Evolutionary conservation across 2,329 filamentous ascomycete genomes (phyloP).

Genomic region (Neofusicoccum umdonicola): DNA sequence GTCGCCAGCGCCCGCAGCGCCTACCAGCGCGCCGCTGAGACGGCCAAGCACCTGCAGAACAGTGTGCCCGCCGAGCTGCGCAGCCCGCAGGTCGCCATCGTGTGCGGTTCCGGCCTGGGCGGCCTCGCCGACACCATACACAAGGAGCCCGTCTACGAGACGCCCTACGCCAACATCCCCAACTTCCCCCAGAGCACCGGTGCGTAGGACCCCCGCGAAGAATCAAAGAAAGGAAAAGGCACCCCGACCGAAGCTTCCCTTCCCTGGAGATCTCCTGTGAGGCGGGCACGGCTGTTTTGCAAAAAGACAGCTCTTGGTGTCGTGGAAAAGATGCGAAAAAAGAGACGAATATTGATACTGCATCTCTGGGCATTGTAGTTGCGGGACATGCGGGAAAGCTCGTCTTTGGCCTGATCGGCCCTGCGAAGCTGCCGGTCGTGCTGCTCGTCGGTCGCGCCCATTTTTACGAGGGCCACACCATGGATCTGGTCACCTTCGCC

Average conservation of each 20-base stretch:
- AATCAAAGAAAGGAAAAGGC: neutral
- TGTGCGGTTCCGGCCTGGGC: slow-evolving; percentile 64
- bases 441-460: slow-evolving; percentile 65
- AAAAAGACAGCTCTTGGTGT: neutral
- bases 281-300: neutral
- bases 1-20: slow-evolving; percentile 20
- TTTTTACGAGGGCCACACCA: slow-evolving; percentile 67
- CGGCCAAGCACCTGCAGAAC: slow-evolving; percentile 49
- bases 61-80: slow-evolving; percentile 51
- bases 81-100: slow-evolving; percentile 58
- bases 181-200: slow-evolving; percentile 61
- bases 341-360: neutral
- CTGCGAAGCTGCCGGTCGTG: slow-evolving; percentile 54
- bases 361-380: slow-evolving; percentile 38
- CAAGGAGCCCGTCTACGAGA: slow-evolving; percentile 49
- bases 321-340: neutral
- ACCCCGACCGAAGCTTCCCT: no score
- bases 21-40: slow-evolving; percentile 49
- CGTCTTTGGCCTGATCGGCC: slow-evolving; percentile 60
- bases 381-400: slow-evolving; percentile 64
- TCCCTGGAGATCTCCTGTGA: no score
- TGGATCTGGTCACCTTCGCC: slow-evolving; percentile 62
- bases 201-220: slow-evolving; percentile 33
- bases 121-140: slow-evolving; percentile 59
- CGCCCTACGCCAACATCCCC: slow-evolving; percentile 59